Base-by-base conservation (phyloP, 2,329 filamentous ascomycete genomes). In the Colletotrichum paranaense region DNA sequence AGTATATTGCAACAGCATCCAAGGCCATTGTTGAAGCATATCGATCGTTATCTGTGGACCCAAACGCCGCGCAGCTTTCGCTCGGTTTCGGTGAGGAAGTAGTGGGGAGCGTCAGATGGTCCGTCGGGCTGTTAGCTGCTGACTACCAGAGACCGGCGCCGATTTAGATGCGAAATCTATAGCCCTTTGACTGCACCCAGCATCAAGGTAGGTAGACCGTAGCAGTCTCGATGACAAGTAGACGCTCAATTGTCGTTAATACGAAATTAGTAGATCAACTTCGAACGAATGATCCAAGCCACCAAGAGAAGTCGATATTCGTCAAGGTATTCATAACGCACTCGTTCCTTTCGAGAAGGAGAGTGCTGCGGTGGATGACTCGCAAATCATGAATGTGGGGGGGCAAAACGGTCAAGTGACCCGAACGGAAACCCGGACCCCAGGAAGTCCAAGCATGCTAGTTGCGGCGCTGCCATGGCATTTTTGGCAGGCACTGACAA, bases 391-490 rank as follows among this genome's bases (percentile, higher is more conserved):
- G 22, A 14, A 56, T 35, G 24, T 38, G 62, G 62, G 32, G 32
- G 62, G 52, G 30, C 3, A 12, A 35, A 53, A 38, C 46, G 46
- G 60, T 63, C 62, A 65, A 65, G 32, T 65, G 62, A 65, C 49
- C 52, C 24, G 62, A 65, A 65, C 30, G 62, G 62, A 65, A 65
- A 65, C 62, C 42, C 52, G 24, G 62, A 28, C 32, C 49, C 52
- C 62, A 46, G 52, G 30, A 19, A 56, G 5, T 12, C 24, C 22
- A 35, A 35, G 8, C 49, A 28, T 32, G 53, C 32, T 65, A 38
- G 49, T 14, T 24, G 24, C 19, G 30, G 32, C 30, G 12, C 38
- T 19, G 16, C 30, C 30, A 64, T 38, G 14, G 14, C 30, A 35
- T 55, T 30, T 28, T n/a, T 19, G 26, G 16, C 7, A 26, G 59